Conservation (phyloP, 257 asterid genomes). For the Solanum dulcamara region DNA sequence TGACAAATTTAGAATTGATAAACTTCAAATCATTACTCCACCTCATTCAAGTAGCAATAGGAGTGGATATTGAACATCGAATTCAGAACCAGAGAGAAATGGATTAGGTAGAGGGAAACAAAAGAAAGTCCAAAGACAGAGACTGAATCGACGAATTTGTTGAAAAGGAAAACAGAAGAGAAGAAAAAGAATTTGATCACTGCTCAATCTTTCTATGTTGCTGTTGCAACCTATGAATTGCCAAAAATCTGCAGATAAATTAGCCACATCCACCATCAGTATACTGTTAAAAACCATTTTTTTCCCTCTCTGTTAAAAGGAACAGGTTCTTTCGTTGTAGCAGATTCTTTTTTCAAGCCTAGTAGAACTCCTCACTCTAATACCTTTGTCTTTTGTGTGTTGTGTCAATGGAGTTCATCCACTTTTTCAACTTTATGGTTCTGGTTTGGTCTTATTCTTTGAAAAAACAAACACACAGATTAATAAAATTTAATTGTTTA, state of each 20-base stretch:
- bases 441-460: not conserved
- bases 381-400: no score
- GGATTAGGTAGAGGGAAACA: conserved; percentile 45
- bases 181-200: conserved; percentile 60
- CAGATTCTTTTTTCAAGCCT: no score
- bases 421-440: not conserved
- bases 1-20: not conserved
- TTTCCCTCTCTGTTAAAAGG: no score
- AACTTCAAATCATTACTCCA: not conserved
- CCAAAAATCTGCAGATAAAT: conserved; percentile 50
- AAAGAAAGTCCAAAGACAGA: conserved; percentile 60
- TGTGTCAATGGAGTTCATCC: not conserved
- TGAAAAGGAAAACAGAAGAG: conserved; percentile 71
- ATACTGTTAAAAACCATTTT: conserved; percentile 71
- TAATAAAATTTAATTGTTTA: not conserved
- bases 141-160: conserved; percentile 56
- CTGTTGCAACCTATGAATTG: conserved; percentile 68
- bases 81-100: not conserved
- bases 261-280: conserved; percentile 49
- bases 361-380: no score
- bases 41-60: not conserved
- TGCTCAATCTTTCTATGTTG: conserved; percentile 56
- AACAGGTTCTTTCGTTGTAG: no score
- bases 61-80: not conserved
- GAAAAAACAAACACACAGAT: not conserved